Conservation (phyloP, 2,329 filamentous ascomycete genomes). For the Boeremia lycopersici region DNA sequence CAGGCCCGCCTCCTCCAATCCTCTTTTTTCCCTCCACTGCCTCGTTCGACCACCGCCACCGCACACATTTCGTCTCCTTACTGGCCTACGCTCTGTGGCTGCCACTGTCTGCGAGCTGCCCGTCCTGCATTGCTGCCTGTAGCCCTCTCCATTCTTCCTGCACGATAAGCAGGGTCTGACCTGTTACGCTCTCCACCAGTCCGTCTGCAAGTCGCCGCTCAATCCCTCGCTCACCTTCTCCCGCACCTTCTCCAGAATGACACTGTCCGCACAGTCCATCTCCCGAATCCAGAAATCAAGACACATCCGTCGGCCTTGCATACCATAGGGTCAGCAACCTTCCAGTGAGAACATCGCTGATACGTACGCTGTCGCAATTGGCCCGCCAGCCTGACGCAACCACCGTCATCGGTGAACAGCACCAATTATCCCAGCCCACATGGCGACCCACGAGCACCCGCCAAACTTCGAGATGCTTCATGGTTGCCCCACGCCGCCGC, state of each 20-base stretch:
- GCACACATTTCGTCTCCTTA: slow-evolving; percentile 31
- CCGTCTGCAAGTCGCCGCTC: slow-evolving; percentile 42
- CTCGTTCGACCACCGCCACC: slow-evolving; percentile 40
- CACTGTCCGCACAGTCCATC: slow-evolving; percentile 47
- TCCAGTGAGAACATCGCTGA: slow-evolving; percentile 28
- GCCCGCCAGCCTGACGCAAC: slow-evolving; percentile 39
- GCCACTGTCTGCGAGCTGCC: slow-evolving; percentile 41
- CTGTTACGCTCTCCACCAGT: slow-evolving; percentile 45
- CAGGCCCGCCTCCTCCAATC: slow-evolving; percentile 40
- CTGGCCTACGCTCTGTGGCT: slow-evolving; percentile 44
- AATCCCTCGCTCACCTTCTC: slow-evolving; percentile 38
- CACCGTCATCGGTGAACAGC: slow-evolving; percentile 32
- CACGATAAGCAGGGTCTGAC: slow-evolving; percentile 50
- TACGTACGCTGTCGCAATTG: slow-evolving; percentile 41
- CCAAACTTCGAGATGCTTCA: slow-evolving; percentile 37
- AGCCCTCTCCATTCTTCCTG: slow-evolving; percentile 37
- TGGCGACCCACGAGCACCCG: slow-evolving; percentile 41
- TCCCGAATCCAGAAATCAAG: slow-evolving; percentile 40
- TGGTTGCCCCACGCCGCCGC: slow-evolving; percentile 45
- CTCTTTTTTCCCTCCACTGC: slow-evolving; percentile 30
- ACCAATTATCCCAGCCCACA: slow-evolving; percentile 30
- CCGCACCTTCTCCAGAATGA: slow-evolving; percentile 47
- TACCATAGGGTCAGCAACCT: slow-evolving; percentile 38
- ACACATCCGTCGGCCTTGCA: slow-evolving; percentile 40
- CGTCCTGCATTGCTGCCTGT: slow-evolving; percentile 50